Conservation (phyloP, 805 yeast genomes). For the Candida incommunis region DNA sequence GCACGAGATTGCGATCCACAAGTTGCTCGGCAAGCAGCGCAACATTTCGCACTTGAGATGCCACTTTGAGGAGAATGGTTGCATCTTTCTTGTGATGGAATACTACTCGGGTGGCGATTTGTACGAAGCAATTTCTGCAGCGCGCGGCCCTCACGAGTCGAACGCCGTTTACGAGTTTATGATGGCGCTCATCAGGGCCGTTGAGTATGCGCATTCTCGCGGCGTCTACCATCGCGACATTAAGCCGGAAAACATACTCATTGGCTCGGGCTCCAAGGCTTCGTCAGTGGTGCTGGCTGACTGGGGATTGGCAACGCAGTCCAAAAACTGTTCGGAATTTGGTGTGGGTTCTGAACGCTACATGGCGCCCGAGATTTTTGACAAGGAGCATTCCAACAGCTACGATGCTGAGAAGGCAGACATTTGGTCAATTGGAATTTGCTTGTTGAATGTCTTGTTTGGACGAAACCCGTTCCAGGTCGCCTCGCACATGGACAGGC, state of each 20-base stretch:
- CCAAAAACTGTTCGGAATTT: slow-evolving; percentile 48
- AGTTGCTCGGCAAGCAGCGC: slow-evolving; percentile 63
- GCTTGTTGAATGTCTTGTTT: slow-evolving; percentile 70
- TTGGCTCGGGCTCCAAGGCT: slow-evolving; percentile 39
- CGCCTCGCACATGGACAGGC: slow-evolving; percentile 67
- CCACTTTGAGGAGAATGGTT: slow-evolving; percentile 41
- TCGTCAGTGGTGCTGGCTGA: slow-evolving; percentile 59
- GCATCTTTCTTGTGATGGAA: slow-evolving; percentile 66
- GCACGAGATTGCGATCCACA: slow-evolving; percentile 58
- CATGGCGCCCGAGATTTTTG: slow-evolving; percentile 91
- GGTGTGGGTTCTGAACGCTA: slow-evolving; percentile 84
- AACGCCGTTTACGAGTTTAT: slow-evolving; percentile 42
- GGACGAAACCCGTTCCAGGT: slow-evolving; percentile 77
- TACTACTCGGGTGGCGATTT: slow-evolving; percentile 76
- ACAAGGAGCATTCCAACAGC: slow-evolving; percentile 26
- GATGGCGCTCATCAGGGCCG: slow-evolving; percentile 67
- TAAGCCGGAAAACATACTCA: slow-evolving; percentile 86
- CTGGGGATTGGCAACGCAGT: slow-evolving; percentile 74
- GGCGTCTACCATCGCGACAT: slow-evolving; percentile 89
- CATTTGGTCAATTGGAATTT: slow-evolving; percentile 81
- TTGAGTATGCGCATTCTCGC: slow-evolving; percentile 66
- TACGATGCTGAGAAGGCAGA: slow-evolving; percentile 77
- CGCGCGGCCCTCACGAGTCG: slow-evolving; percentile 33
- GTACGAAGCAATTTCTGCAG: slow-evolving; percentile 71
- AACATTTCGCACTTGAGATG: slow-evolving; percentile 65